phyloP scores from a whole-genome alignment of 768 basidiomycete species.

The Gymnopilus junonius region DNA sequence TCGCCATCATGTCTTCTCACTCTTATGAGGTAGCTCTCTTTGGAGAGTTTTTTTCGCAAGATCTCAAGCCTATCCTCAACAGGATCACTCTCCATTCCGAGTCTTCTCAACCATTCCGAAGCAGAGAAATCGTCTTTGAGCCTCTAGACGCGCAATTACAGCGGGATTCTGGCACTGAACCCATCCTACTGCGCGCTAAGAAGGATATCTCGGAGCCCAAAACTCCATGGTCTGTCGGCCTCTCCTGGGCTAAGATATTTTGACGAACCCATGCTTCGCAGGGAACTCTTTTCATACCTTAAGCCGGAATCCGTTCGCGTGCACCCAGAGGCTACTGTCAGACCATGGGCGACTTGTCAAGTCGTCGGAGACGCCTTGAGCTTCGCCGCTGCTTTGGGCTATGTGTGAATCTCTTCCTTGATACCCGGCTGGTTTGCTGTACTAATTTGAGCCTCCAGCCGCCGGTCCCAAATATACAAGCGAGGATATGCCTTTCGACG shows the following conservation, averaged over 20 bases:
- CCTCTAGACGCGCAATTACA: slow-evolving; percentile 70
- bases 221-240: slow-evolving; percentile 60
- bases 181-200: slow-evolving; percentile 71
- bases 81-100: slow-evolving; percentile 83
- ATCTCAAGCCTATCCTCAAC: slow-evolving; percentile 78
- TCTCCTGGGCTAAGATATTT: not conserved
- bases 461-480: slow-evolving; percentile 80
- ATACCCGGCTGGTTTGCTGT: not conserved
- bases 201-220: slow-evolving; percentile 71
- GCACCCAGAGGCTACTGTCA: slow-evolving; percentile 85
- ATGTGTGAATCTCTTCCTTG: slow-evolving; percentile 50
- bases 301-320: slow-evolving; percentile 85
- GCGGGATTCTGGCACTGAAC: slow-evolving; percentile 64
- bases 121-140: slow-evolving; percentile 82
- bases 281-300: slow-evolving; percentile 79
- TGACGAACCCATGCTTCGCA: slow-evolving; percentile 28
- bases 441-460: slow-evolving; percentile 35
- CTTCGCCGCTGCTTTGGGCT: slow-evolving; percentile 82
- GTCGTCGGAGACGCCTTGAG: slow-evolving; percentile 80
- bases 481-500: slow-evolving; percentile 78
- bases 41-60: slow-evolving; percentile 79
- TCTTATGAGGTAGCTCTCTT: slow-evolving; percentile 83
- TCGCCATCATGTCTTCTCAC: slow-evolving; percentile 51
- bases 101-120: slow-evolving; percentile 73
- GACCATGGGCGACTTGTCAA: slow-evolving; percentile 82